Base-by-base conservation (phyloP, 2,329 filamentous ascomycete genomes). In the Apiospora rasikravindrae region DNA sequence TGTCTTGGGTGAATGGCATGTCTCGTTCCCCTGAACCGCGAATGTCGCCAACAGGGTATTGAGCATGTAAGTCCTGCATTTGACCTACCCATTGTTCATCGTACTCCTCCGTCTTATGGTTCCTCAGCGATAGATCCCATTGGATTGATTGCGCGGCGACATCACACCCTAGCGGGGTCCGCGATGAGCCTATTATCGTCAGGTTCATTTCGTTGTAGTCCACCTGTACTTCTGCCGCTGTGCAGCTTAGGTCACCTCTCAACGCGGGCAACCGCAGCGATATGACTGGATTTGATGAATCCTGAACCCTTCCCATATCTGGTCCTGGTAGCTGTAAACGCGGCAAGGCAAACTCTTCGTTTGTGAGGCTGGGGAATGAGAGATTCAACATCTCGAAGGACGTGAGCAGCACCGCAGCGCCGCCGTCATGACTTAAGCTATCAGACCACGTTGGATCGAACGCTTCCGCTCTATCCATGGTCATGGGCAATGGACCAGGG, bases 381-480 rank as follows among this genome's bases (percentile, higher is more conserved):
- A 70, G 53, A n/a, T 70, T 70, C 22, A 70, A 33, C 53, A 70
- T 70, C 33, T 70, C 69, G 40, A 70, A 67, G 26, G 49, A 64
- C 19, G 51, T 70, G 24, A 70, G 69, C 22, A 70, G 69, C 2
- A 66, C 69, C 19, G 69, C 69, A n/a, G 69, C 69, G 19, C 69
- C 69, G 45, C 69, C 69, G 16, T 70, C 69, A 33, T 70, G 49
- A 13, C 53, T 67, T 33, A 70, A 66, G 45, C 69, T 70, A 29
- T 70, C 69, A 22, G 37, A 22, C 69, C 69, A 67, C 33, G 37
- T 10, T 33, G 69, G 53, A 13, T 67, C n/a, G 29, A 70, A 70
- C 13, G 53, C 22, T 5, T 70, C 69, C 44, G 24, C 47, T 67
- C 69, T 61, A 11, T 70, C 40, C 42, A 29, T n/a, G 5, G 37